Evolutionary conservation across 1,284 basidiomycete genomes (phyloP), one percentile per base, ranked within the genome.

Genomic region (Spongiforma sp.): DNA sequence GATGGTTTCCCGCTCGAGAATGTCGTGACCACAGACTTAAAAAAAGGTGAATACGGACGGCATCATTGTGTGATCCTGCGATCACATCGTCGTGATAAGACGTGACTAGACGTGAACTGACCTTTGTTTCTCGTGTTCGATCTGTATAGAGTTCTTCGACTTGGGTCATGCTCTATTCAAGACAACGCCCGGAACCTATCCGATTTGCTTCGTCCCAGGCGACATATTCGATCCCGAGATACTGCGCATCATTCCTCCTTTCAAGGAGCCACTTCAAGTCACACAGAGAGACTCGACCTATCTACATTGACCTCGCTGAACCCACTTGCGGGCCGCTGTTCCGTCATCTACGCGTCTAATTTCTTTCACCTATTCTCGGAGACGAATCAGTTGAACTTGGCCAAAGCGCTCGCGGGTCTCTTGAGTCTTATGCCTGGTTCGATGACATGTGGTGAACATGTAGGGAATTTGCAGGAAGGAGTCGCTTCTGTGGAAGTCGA

Each of bases 291-390:
- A n/a, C 65, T 53, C 59, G 48, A 65, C 8, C 11, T 76, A 0
- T 55, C 60, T 14, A 56, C 59, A 15, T 39, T 78, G 24, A 67
- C 67, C 5, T 74, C 69, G 56, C 61, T 79, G 55, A 77, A 71
- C n/a, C 75, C 73, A 5, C 69, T 78, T 9, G 72, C 70, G 11
- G 72, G 74, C 15, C 70, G 67, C 36, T 65, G 73, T 32, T 66
- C 71, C 3, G 69, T 67, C 6, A 75, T 79, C 50, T 71, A 75
- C 30, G 73, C 70, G 7, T 64, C 74, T 0, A 68, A 72, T 4
- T 72, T 82, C 30, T 81, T 82, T 64, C 81, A 82, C 62, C 59
- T 81, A 0, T 82, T 82, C 59, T 66, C 67, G 1, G 72, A 81
- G 59, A 76, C 72, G 10, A 64, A 75, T 15, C 79, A 82, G 41